Base-by-base conservation (phyloP, 164 flowering plant species). In the Magnolia changhungtana region DNA sequence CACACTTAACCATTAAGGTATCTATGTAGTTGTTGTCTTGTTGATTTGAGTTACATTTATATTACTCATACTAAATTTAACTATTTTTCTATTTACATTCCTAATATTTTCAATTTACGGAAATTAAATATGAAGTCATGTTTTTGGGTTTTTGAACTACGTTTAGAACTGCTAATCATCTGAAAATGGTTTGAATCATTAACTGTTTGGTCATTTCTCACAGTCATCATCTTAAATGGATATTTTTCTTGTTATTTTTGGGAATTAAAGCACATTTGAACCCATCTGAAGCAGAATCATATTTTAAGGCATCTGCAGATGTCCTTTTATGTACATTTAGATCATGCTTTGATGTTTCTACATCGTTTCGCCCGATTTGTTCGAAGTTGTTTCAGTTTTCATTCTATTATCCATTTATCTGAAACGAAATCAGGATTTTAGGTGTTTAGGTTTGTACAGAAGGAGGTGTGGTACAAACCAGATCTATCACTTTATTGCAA, bases 391-490 rank as follows among this genome's bases (percentile, higher is more conserved):
- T 65, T 65, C 24, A 1, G 27, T 23, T 65, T 2, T 20, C 20
- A 20, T 2, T 70, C 24, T 70, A 50, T 45, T 50, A 10, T 68
- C 19, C 24, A 13, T 20, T 6, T 64, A n/a, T 31, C 63, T 72
- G 5, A 52, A 72, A 51, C 24, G 9, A 10, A n/a, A 21, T 52
- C 63, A 51, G 74, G 37, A 68, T 2, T 82, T 69, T 81, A 93
- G 96, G 97, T 90, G 67, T 91, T 90, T 74, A 81, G 83, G 31
- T 88, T 75, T 78, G 76, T 89, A 75, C 82, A 80, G 72, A 83
- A 89, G 74, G 94, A 93, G 79, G 81, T 61, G 4, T 86, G 90
- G 93, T 91, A 89, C 74, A 76, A 73, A 73, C 89, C 94, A 29
- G 90, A 91, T 77, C 67, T 87, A 31, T 79, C 87, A 11, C 76